phyloP scores from a whole-genome alignment of 2,329 filamentous ascomycete species.

The Microdochium trichocladiopsis region DNA sequence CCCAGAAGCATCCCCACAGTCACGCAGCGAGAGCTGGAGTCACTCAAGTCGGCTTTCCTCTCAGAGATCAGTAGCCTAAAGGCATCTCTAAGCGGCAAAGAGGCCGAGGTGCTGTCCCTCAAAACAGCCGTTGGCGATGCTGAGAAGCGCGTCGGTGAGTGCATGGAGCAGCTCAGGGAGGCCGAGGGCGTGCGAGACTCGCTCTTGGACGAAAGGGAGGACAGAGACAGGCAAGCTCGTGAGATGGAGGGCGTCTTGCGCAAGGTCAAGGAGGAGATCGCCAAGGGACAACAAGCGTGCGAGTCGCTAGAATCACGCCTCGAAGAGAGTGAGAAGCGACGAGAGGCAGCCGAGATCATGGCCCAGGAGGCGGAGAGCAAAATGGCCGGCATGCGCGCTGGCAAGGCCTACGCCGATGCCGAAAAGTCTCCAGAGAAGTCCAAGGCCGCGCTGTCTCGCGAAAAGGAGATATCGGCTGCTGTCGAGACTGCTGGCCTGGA shows the following conservation, averaged over 20 bases:
- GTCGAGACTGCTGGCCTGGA: constrained; percentile 92
- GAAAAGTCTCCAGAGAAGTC: constrained; percentile 29
- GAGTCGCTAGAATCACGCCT: constrained; percentile 71
- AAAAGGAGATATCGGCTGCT: constrained; percentile 64
- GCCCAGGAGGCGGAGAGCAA: constrained; percentile 71
- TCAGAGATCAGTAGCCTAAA: constrained; percentile 94
- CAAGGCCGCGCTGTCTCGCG: constrained; percentile 33
- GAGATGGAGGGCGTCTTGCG: constrained; percentile 81
- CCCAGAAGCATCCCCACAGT: constrained; percentile 86
- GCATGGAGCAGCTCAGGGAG: constrained; percentile 75
- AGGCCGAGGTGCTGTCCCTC: constrained; percentile 81
- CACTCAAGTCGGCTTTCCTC: constrained; percentile 81
- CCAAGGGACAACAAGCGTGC: constrained; percentile 69
- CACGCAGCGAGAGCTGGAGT: constrained; percentile 86
- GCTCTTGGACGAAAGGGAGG: constrained; percentile 65
- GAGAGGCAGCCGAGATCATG: constrained; percentile 67
- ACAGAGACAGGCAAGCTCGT: constrained; percentile 76
- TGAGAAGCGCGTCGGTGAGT: constrained; percentile 84
- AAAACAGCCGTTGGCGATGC: constrained; percentile 86
- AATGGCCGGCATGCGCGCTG: constrained; percentile 65
- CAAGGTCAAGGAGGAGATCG: constrained; percentile 75
- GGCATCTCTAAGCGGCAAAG: constrained; percentile 84
- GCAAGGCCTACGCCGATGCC: constrained; percentile 37
- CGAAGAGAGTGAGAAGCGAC: constrained; percentile 68
- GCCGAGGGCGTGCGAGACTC: constrained; percentile 65